Percentiles rank a stretch among this genome's conserved stretches.
Conservation (phyloP, 306 rosid species). For the Aeschynomene evenia region DNA sequence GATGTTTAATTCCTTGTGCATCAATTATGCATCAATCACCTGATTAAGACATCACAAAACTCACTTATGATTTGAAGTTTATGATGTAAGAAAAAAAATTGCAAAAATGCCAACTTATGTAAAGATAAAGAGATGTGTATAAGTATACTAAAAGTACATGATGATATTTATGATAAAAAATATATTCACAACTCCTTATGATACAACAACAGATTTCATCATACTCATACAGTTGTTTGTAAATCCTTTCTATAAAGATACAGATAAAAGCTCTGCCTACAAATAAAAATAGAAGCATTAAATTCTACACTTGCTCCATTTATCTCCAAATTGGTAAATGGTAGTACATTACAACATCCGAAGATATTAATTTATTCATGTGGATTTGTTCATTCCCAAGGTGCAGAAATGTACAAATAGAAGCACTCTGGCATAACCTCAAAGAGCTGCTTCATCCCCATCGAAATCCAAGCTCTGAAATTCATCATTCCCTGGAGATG, state of each 20-base stretch:
- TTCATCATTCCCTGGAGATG: slow-evolving; percentile 21
- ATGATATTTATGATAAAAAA: neutral
- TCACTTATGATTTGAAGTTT: neutral
- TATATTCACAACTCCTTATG: neutral
- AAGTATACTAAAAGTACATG: neutral
- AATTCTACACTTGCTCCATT: slow-evolving; percentile 5
- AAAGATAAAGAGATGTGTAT: neutral
- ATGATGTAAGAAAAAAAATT: neutral
- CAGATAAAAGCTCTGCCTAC: neutral
- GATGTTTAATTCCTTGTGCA: neutral
- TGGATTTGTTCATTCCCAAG: slow-evolving; percentile 27
- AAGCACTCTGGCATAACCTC: slow-evolving; percentile 16
- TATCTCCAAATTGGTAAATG: slow-evolving; percentile 31
- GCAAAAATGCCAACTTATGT: slow-evolving; percentile 1
- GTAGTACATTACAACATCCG: slow-evolving; percentile 13
- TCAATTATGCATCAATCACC: neutral
- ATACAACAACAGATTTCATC: slow-evolving; percentile 29
- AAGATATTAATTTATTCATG: slow-evolving; percentile 3
- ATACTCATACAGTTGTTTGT: neutral
- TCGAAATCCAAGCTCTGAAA: slow-evolving; percentile 22
- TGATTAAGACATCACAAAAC: neutral
- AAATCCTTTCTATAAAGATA: slow-evolving; percentile 16
- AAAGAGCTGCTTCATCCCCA: slow-evolving; percentile 11
- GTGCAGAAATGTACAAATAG: slow-evolving; percentile 34
- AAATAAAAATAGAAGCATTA: too few relatives aligned